Base-by-base conservation (phyloP, 768 basidiomycete species). In the Dentipellis fragilis region DNA sequence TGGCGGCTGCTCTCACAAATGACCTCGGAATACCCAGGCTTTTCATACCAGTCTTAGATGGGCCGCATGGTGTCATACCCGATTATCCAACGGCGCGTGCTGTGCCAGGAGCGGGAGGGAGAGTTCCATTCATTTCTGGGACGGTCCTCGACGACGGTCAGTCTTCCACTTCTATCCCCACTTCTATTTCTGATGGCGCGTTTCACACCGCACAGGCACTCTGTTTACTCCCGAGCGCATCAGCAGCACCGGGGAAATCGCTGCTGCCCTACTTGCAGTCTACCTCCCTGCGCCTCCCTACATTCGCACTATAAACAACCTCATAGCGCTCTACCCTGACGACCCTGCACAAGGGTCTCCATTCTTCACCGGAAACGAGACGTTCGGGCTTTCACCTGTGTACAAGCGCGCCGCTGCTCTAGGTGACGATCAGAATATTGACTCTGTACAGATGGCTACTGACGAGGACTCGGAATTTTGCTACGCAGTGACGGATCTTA, bases 111-210 rank as follows among this genome's bases (percentile, higher is more conserved):
- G 64, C 65, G 1, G 75, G 74, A 55, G 67, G 71, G 1, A 60
- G 63, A 14, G 54, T 79, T 2, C 76, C 77, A 0, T 75, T 76
- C 58, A 77, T 79, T 21, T 63, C 73, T 46, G 76, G 77, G 14
- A 72, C 72, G 4, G 69, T 67, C 57, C 63, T 73, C 4, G 76
- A 79, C 58, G 77, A 78, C 69, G 76, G 78, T 76, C 17, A 16
- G 16, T 38, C 16, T 23, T n/a, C 34, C 6, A 8, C 16, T 37
- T 16, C 21, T 19, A 42, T 22, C 9, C 4, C 10, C 9, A 10
- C 29, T 29, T 29, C 29, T 29, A 29, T 29, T n/a, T n/a, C 29
- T 29, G 6, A 29, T 29, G 29, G 29, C 29, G 6, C 6, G 29
- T 6, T 29, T 29, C 29, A 3, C 16, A 1, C 17, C 6, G 14